Conservation (phyloP, 1,284 basidiomycete genomes). For the Moniliophthora roreri region DNA sequence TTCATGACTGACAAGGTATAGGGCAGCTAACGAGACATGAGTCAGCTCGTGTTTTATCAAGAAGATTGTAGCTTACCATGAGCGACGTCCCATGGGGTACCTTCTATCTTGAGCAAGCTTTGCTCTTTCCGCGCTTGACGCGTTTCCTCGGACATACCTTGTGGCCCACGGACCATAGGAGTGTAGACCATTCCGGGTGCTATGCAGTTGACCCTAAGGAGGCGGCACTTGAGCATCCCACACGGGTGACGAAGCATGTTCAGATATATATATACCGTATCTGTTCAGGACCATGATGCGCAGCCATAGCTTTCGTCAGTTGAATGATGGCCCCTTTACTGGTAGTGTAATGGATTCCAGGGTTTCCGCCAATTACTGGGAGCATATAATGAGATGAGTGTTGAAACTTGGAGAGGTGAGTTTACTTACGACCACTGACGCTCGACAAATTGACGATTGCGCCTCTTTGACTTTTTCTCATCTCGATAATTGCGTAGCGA, state of each 20-base stretch:
- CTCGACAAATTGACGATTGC: conserved; percentile 19
- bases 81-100: conserved; percentile 10
- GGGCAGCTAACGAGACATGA: neutral
- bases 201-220: conserved; percentile 4
- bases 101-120: conserved; percentile 9
- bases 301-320: conserved; percentile 10
- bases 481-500: conserved; percentile 18
- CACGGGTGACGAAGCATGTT: no score
- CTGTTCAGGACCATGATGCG: conserved; percentile 7
- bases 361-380: conserved; percentile 6
- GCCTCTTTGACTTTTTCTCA: conserved; percentile 16
- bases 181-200: conserved; percentile 12
- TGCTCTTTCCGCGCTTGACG: conserved; percentile 6
- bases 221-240: neutral
- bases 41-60: neutral
- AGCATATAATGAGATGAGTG: neutral
- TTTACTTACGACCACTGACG: conserved; percentile 6
- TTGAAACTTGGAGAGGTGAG: neutral
- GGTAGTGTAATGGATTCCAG: conserved; percentile 9
- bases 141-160: conserved; percentile 5
- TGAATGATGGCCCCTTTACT: conserved; percentile 8
- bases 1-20: conserved; percentile 7
- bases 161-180: conserved; percentile 8
- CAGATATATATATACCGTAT: conserved; percentile 9
- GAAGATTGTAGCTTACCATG: neutral